Conservation (phyloP, 768 basidiomycete genomes). For the Russula griseocarnosa region DNA sequence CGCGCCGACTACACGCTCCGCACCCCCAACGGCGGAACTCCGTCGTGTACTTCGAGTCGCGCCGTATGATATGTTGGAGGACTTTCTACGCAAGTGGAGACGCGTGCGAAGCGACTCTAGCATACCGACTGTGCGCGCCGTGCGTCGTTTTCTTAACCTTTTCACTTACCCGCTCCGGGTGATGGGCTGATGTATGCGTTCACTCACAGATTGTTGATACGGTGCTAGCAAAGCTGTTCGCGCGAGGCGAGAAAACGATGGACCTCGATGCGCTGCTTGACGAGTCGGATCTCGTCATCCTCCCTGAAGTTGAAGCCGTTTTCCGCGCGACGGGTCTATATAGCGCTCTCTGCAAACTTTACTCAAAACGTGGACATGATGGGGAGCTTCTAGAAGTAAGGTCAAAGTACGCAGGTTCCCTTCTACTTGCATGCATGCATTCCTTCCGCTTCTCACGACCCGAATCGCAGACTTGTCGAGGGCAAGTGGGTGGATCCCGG, state of each 20-base stretch:
- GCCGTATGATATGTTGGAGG: conserved; percentile 72
- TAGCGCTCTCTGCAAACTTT: conserved; percentile 57
- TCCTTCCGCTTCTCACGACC: not conserved
- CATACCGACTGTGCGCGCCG: conserved; percentile 27
- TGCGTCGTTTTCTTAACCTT: conserved; percentile 13
- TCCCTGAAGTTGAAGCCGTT: conserved; percentile 60
- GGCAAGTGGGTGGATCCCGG: conserved; percentile 60
- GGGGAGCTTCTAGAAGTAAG: conserved; percentile 63
- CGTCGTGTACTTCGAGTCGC: conserved; percentile 56
- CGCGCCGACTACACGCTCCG: conserved; percentile 58
- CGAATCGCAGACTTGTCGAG: conserved; percentile 52
- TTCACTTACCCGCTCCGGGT: not conserved
- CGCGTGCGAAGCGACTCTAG: conserved; percentile 42
- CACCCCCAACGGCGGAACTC: conserved; percentile 69
- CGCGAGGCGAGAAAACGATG: conserved; percentile 53
- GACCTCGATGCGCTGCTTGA: conserved; percentile 59
- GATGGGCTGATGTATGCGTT: not conserved
- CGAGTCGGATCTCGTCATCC: conserved; percentile 48
- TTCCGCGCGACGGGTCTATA: conserved; percentile 52
- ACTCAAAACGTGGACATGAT: conserved; percentile 53
- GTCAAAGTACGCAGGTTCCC: conserved; percentile 50
- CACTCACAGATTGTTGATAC: conserved; percentile 68
- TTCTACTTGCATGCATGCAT: not conserved
- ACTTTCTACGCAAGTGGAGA: conserved; percentile 61
- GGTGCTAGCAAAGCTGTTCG: conserved; percentile 69